These are phyloP conservation scores for Kuraishia ogatae DNA, from an alignment of 805 yeast genomes.

Conservation along the genomic window DNA sequence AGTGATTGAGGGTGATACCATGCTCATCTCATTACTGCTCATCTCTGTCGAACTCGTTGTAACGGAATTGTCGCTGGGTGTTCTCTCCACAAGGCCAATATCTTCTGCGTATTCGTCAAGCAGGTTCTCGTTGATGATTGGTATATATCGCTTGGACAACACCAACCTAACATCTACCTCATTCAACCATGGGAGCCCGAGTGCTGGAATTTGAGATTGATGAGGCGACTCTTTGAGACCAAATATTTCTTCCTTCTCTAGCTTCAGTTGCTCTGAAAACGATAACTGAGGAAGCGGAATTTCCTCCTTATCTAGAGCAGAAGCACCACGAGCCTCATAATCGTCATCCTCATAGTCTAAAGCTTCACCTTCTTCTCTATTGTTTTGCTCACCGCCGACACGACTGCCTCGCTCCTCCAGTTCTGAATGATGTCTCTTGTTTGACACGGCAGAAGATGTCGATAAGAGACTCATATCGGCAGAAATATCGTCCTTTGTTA, in stretches of 20 bases:
- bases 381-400: neutral
- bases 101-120: conserved; percentile 25
- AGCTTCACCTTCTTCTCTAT: neutral
- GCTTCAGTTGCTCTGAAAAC: conserved; percentile 14
- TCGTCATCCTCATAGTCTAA: neutral
- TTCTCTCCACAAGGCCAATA: conserved; percentile 12
- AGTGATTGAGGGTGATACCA: neutral
- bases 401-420: neutral
- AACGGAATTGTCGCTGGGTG: conserved; percentile 5
- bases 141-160: conserved; percentile 32
- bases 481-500: conserved; percentile 5
- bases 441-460: neutral
- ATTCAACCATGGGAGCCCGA: conserved; percentile 50
- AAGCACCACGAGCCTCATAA: conserved; percentile 3
- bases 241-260: conserved; percentile 18
- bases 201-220: conserved; percentile 36
- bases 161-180: conserved; percentile 40
- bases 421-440: neutral
- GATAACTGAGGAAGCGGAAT: conserved; percentile 8
- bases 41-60: neutral
- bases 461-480: conserved; percentile 1
- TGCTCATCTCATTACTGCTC: neutral
- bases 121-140: conserved; percentile 24
- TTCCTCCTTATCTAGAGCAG: conserved; percentile 3
- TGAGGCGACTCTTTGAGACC: conserved; percentile 20